Percentiles rank a stretch among this genome's conserved stretches.
Evolutionary conservation across 2,329 filamentous ascomycete species (phyloP).

Genomic region (Nemania sp.): DNA sequence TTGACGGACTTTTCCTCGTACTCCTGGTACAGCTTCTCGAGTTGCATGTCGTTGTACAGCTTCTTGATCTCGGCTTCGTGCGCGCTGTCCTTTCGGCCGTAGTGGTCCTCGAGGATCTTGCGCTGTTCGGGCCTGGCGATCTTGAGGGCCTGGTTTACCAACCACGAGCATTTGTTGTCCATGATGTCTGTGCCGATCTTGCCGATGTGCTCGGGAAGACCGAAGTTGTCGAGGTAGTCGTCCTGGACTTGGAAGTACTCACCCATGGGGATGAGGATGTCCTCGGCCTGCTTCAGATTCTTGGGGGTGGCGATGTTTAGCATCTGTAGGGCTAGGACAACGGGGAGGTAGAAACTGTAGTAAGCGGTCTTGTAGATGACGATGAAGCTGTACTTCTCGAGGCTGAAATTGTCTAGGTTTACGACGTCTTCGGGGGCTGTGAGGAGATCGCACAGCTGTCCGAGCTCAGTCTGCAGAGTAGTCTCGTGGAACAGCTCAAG

Average conservation of each 20-base stretch:
- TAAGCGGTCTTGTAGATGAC: constrained; percentile 99
- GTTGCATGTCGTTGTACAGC: constrained; percentile 85
- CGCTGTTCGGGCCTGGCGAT: constrained; percentile 86
- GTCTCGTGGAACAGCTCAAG: constrained; percentile 97
- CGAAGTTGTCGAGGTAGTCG: constrained; percentile 98
- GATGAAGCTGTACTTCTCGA: constrained; percentile 97
- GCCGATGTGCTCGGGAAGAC: constrained; percentile 89
- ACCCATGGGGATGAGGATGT: constrained; percentile 95
- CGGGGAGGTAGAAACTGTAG: constrained; percentile 98
- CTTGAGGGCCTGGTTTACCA: constrained; percentile 92
- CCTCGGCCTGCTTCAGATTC: constrained; percentile 89
- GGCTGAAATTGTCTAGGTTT: constrained; percentile 93
- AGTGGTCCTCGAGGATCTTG: constrained; percentile 88
- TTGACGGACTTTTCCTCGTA: constrained; percentile 89
- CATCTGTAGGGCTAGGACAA: constrained; percentile 89
- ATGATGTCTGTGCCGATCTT: constrained; percentile 99
- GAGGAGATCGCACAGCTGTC: constrained; percentile 93
- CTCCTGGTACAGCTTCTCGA: constrained; percentile 84
- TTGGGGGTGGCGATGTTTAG: constrained; percentile 84
- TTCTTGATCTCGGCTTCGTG: constrained; percentile 90
- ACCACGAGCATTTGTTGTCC: constrained; percentile 99
- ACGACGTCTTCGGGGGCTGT: constrained; percentile 95
- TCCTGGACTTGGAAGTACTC: constrained; percentile 99
- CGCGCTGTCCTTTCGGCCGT: constrained; percentile 87
- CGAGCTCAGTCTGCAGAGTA: constrained; percentile 93